Base-by-base conservation (phyloP, 2,329 filamentous ascomycete genomes). In the Aspergillus viridinutans region DNA sequence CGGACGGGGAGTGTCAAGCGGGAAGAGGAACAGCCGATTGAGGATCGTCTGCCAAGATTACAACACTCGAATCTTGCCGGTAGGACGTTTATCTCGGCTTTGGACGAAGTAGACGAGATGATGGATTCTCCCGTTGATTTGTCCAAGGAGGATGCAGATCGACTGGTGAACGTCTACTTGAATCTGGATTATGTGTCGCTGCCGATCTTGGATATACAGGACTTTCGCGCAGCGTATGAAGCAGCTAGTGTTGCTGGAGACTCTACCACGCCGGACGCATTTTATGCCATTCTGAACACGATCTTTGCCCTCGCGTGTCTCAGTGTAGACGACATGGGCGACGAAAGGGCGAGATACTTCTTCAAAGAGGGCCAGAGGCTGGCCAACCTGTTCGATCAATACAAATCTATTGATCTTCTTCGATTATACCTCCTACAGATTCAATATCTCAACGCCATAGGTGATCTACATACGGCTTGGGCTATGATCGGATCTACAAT, bases 101-200 rank as follows among this genome's bases (percentile, higher is more conserved):
- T 35, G 7, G 26, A 50, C 7, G 12, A 35, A 29, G 32, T 35
- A 6, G 26, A 52, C n/a, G 29, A 38, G 10, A 45, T 32, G 20
- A 29, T 32, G 14, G 23, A 50, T 12, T 48, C 47, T 4, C 38
- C 53, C 2, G 49, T 52, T 9, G 55, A 61, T 42, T 54, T 65
- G 20, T 45, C 59, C 20, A 63, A 60, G 6, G 50, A 60, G 8
- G 21, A 58, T 38, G 55, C 60, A 10, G 65, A 68, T 50, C 54
- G 38, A 28, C 53, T 64, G 12, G 38, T 69, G 10, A 52, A 55
- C 3, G 52, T 49, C 3, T 69, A 69, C 28, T 49, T 69, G 25
- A 60, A 57, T 9, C 62, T 60, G 20, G 66, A 69, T 56, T 67
- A 64, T 55, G 65, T 65, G n/a, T 64, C 65, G 43, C 45, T 68